Evolutionary conservation across 371 early-diverging fungal genomes (phyloP).

Genomic region (Cladochytrium tenue): DNA sequence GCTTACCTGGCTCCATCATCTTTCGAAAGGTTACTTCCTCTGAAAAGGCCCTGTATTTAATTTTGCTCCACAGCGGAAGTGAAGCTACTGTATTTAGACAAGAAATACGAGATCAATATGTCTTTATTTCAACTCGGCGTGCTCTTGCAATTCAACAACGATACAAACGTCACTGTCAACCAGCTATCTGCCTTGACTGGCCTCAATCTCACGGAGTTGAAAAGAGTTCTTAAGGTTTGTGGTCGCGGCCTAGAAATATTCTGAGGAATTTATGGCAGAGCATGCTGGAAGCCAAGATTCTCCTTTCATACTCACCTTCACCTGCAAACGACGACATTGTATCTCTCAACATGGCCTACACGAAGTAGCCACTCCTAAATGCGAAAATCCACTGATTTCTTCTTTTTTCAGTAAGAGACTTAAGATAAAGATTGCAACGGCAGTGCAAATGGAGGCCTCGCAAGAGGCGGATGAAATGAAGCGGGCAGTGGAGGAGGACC

Average conservation of each 20-base stretch:
- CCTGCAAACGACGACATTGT: not conserved
- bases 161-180: conserved; percentile 37
- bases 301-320: not conserved
- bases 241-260: not conserved
- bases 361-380: not conserved
- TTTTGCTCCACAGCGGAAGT: conserved; percentile 63
- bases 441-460: conserved; percentile 57
- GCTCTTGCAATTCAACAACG: conserved; percentile 70
- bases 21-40: conserved; percentile 64
- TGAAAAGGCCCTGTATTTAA: not conserved
- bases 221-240: conserved; percentile 59
- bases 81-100: conserved; percentile 64
- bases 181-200: conserved; percentile 51
- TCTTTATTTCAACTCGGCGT: conserved; percentile 77
- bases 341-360: not conserved
- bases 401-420: conserved; percentile 66
- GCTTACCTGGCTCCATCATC: conserved; percentile 83
- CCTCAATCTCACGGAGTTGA: conserved; percentile 55
- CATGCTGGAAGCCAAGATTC: conserved; percentile 9
- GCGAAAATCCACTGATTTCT: not conserved
- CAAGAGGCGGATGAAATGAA: conserved; percentile 72
- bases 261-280: not conserved
- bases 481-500: conserved; percentile 79
- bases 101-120: conserved; percentile 79
- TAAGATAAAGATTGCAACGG: conserved; percentile 74